Conservation (phyloP, 495 filamentous ascomycete genomes). For the Penicillium taxi region DNA sequence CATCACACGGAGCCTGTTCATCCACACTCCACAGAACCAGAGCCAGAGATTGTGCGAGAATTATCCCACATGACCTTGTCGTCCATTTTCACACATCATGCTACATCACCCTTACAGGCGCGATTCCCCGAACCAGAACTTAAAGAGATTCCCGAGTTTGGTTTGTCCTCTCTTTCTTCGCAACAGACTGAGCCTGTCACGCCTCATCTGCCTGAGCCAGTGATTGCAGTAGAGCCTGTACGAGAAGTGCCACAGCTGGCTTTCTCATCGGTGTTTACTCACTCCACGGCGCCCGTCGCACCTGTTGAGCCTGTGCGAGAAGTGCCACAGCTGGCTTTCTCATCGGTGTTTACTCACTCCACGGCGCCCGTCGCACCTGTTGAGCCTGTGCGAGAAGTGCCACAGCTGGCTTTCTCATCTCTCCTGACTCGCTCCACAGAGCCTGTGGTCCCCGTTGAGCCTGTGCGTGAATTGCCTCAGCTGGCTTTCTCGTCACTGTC, state of each 20-base stretch:
- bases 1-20: conserved; percentile 9
- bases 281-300: conserved; percentile 31
- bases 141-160: conserved; percentile 22
- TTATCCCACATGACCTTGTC: conserved; percentile 22
- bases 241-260: conserved; percentile 24
- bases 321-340: conserved; percentile 18
- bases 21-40: conserved; percentile 7
- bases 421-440: conserved; percentile 19
- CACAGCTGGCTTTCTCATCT: conserved; percentile 7
- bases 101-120: conserved; percentile 17
- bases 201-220: conserved; percentile 21
- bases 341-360: conserved; percentile 16
- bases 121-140: conserved; percentile 6
- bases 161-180: conserved; percentile 42
- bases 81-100: conserved; percentile 13
- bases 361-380: conserved; percentile 10
- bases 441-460: conserved; percentile 19
- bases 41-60: conserved; percentile 9
- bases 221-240: conserved; percentile 19
- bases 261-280: conserved; percentile 27
- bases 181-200: conserved; percentile 43
- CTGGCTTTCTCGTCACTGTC: too few relatives aligned
- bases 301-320: conserved; percentile 15
- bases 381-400: conserved; percentile 8
- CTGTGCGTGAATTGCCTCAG: too few relatives aligned